Evolutionary conservation across 2,329 filamentous ascomycete species (phyloP), one percentile per base, ranked within the genome.

Genomic region (Dactylella cylindrospora): DNA sequence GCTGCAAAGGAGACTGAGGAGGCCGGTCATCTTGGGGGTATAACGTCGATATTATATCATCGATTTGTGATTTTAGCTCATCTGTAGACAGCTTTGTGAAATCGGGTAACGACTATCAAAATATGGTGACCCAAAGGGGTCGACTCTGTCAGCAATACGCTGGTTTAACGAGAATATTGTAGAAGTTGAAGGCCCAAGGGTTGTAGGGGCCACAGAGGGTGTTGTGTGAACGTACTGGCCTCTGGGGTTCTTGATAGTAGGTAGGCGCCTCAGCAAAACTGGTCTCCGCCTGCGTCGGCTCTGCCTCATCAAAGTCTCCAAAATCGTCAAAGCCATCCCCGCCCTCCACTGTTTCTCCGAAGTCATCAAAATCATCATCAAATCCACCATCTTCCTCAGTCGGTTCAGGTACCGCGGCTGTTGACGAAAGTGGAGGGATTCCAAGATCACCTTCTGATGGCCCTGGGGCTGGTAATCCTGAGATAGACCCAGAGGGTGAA

Each of bases 231-330:
- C 44, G 12, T 59, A 57, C 52, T 29, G 28, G 31, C 32, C 29
- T 47, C 19, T 25, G 26, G 5, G 35, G 26, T 17, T 49, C 33
- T 19, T 35, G 23, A 12, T 36, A 12, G 17, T 29, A 26, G 15
- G 3, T 23, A 6, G 39, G 22, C 6, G 32, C 5, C 7, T 5
- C 23, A 10, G 46, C 10, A 15, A 17, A 7, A 8, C 19, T 25
- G 9, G 47, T 9, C 9, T 36, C 43, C 22, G 70, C 66, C 33
- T 71, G 64, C 36, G 73, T 70, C 53, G 80, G 72, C 70, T 81
- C 76, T 69, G 88, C 88, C 29, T 78, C 83, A 66, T 78, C 83
- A 73, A 88, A 88, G 69, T 87, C 84, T 65, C 79, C 79, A 72
- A 82, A 79, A 49, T 78, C 77, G 67, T 78, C 76, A 70, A 78